A percentile compares a stretch with the other conserved stretches of the same genome.
Conservation (phyloP, 768 basidiomycete species). For the Leccinum disarticulatum region DNA sequence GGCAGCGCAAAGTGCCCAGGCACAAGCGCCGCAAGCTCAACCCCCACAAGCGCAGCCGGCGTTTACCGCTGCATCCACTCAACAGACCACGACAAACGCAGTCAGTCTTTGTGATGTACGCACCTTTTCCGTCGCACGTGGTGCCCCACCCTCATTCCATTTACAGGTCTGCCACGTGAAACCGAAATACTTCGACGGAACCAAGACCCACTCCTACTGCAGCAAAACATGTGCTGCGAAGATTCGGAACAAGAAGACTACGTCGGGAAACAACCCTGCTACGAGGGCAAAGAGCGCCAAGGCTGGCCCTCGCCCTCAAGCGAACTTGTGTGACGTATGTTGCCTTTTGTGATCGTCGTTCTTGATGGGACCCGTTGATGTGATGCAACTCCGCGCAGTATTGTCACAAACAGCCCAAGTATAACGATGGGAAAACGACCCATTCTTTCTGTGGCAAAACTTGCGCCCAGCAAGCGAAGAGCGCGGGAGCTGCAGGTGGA, state of each 20-base stretch:
- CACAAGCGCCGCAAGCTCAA: constrained; percentile 28
- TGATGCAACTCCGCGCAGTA: constrained; percentile 37
- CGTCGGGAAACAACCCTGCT: constrained; percentile 27
- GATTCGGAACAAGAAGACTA: constrained; percentile 35
- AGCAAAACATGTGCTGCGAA: constrained; percentile 57
- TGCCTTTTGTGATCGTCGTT: constrained; percentile 10
- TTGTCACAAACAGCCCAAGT: constrained; percentile 60
- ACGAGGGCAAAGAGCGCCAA: constrained; percentile 27
- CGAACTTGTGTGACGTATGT: constrained; percentile 53
- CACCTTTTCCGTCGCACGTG: constrained; percentile 9
- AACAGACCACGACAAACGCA: constrained; percentile 25
- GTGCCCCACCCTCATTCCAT: constrained; percentile 1
- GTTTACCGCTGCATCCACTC: constrained; percentile 7
- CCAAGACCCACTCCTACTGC: constrained; percentile 57
- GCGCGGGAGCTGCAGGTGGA: constrained; percentile 26
- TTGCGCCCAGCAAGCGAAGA: constrained; percentile 51
- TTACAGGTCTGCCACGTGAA: constrained; percentile 52
- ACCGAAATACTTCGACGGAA: constrained; percentile 57
- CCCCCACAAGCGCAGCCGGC: constrained; percentile 25
- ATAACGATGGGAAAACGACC: constrained; percentile 53
- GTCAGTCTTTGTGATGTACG: constrained; percentile 53
- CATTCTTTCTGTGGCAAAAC: constrained; percentile 66
- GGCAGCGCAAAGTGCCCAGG: constrained; percentile 31
- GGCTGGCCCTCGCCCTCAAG: constrained; percentile 23
- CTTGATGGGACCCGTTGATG: neutral